phyloP scores from a whole-genome alignment of 202 grass and related monocot genomes.

The Setaria viridis region DNA sequence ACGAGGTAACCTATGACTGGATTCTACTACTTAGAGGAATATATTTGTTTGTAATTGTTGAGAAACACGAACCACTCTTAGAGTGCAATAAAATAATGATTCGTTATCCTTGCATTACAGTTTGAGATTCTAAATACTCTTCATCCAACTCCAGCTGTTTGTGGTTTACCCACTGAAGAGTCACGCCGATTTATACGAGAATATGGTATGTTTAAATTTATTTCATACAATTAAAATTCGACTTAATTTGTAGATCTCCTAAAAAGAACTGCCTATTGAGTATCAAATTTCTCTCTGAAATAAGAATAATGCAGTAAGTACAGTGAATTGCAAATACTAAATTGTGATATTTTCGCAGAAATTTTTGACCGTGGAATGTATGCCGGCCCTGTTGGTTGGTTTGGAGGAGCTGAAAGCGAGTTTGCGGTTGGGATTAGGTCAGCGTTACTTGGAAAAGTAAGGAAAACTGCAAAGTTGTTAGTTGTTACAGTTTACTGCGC shows the following conservation, averaged over 20 bases:
- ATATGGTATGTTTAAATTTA: conserved; percentile 51
- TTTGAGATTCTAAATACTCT: conserved; percentile 95
- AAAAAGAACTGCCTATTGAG: background rate
- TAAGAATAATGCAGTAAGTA: background rate
- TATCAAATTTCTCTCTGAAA: background rate
- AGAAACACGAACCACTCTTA: background rate
- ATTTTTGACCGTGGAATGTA: conserved; percentile 99
- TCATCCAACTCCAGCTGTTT: conserved; percentile 95
- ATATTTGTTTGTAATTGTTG: background rate
- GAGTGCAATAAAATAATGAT: background rate
- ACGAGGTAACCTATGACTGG: conserved; percentile 59
- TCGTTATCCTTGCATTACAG: conserved; percentile 54
- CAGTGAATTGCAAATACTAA: conserved; percentile 2
- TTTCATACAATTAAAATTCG: background rate
- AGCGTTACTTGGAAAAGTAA: conserved; percentile 88
- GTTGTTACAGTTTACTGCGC: background rate
- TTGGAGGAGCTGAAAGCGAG: conserved; percentile 95
- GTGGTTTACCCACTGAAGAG: conserved; percentile 87
- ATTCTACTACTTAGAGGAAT: background rate
- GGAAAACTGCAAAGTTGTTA: background rate
- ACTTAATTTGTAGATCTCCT: background rate
- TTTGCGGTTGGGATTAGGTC: conserved; percentile 98
- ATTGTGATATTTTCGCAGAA: conserved; percentile 48
- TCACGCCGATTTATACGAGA: conserved; percentile 77
- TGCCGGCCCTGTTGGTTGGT: conserved; percentile 91